Evolutionary conservation across 208 protist species (phyloP), one percentile per base, ranked within the genome.

Genomic region (Trypanosoma brucei): DNA sequence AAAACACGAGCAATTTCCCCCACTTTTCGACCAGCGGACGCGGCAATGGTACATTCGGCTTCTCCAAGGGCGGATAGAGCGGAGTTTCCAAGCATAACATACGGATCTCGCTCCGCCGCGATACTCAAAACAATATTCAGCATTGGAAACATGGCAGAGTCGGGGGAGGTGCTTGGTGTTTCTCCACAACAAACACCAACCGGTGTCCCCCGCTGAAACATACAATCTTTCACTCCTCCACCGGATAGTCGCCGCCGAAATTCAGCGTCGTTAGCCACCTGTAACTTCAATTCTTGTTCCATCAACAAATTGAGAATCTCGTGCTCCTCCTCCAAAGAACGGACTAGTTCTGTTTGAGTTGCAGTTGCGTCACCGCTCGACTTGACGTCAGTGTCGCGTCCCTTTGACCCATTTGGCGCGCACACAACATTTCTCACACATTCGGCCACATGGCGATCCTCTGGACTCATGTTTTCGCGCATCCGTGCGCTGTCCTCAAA

Each of bases 41-140:
- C 68, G 7, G 59, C 68, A 0, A 52, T 31, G 2, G 38, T 30
- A 55, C 64, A 62, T 13, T 61, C 55, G 30, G 70, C 61, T 31
- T 75, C 51, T 3, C 45, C 57, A 40, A 69, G 54, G 6, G 64
- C 56, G 14, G 61, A 37, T 7, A 75, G 34, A 0, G 34, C 13
- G n/a, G 70, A 48, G 39, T 59, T 64, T 4, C 39, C 49, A 7
- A 66, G 40, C 3, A 34, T 52, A 14, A 50, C 57, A 22, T 53
- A 62, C 0, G 62, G 57, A 51, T 75, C 59, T 2, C 57, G 46
- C 48, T 70, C 54, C 38, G 63, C 22, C 7, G 62, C 70, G 44
- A 60, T 52, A 14, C 30, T 40, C 33, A 70, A 5, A 2, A 69
- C 70, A 9, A 65, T 40, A 37, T 69, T 66, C 14, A 69, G 52